A percentile compares a stretch with the other conserved stretches of the same genome.
phyloP scores from a whole-genome alignment of 2,329 filamentous ascomycete species.

The Orbilia quercus region DNA sequence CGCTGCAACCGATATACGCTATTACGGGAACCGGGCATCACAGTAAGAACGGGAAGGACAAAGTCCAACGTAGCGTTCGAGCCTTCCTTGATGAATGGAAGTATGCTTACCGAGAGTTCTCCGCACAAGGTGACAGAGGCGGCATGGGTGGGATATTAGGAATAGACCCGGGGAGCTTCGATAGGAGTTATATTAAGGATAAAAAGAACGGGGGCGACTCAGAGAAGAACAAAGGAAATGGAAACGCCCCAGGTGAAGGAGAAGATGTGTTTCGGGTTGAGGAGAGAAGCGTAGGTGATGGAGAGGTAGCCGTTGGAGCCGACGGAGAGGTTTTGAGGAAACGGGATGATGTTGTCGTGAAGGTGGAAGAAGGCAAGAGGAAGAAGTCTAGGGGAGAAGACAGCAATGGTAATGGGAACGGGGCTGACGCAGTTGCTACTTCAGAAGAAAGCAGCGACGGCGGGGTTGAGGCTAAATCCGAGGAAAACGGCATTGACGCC shows the following conservation, averaged over 20 bases:
- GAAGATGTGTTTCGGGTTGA: constrained; percentile 46
- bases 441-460: constrained; percentile 57
- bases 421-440: not conserved
- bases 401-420: constrained; percentile 12
- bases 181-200: constrained; percentile 70
- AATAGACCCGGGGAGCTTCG: constrained; percentile 75
- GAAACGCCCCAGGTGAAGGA: not conserved
- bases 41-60: constrained; percentile 98
- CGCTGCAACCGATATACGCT: constrained; percentile 83
- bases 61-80: constrained; percentile 92
- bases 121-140: constrained; percentile 89
- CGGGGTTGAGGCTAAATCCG: constrained; percentile 58
- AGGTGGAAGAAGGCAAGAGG: constrained; percentile 41
- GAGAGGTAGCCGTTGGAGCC: constrained; percentile 30
- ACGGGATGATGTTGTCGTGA: constrained; percentile 43
- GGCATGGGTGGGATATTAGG: constrained; percentile 77
- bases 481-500: not conserved
- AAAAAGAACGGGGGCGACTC: constrained; percentile 44
- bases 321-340: constrained; percentile 36
- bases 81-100: constrained; percentile 94
- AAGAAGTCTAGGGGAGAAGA: constrained; percentile 16
- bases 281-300: constrained; percentile 28
- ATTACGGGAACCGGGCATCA: constrained; percentile 98
- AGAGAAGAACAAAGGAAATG: constrained; percentile 28
- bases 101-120: constrained; percentile 96